Evolutionary conservation across 305 asterid genomes (phyloP).

Genomic region (Fraxinus ornus): DNA sequence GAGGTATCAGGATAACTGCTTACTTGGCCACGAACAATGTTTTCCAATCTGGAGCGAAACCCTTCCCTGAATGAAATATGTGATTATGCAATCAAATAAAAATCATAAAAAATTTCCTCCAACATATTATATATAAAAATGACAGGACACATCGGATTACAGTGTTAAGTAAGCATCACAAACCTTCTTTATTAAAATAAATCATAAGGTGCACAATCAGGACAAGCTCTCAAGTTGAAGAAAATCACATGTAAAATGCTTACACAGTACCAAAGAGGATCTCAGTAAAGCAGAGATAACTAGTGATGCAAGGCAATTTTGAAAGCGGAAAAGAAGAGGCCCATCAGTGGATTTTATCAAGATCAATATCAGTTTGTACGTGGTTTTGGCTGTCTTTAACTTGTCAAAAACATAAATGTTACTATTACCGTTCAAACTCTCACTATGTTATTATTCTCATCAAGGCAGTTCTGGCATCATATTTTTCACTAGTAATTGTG

Average conservation of each 20-base stretch:
- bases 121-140: constrained; percentile 10
- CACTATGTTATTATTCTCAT: not conserved
- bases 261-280: not conserved
- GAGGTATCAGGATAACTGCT: constrained; percentile 58
- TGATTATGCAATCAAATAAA: constrained; percentile 16
- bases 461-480: constrained; percentile 3
- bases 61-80: constrained; percentile 64
- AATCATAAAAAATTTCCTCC: not conserved
- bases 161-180: not conserved
- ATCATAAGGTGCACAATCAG: not conserved
- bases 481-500: not conserved
- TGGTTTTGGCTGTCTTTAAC: not conserved
- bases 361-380: not conserved
- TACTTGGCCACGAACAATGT: constrained; percentile 62
- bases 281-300: not conserved
- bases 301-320: not conserved
- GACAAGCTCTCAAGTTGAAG: not conserved
- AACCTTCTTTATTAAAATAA: not conserved
- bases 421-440: not conserved
- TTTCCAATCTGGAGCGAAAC: constrained; percentile 73
- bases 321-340: not conserved
- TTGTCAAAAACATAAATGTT: not conserved
- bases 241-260: not conserved
- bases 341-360: not conserved
- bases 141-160: constrained; percentile 9